Conservation (phyloP, 2,329 filamentous ascomycete species). For the Pseudocercospora vitis region DNA sequence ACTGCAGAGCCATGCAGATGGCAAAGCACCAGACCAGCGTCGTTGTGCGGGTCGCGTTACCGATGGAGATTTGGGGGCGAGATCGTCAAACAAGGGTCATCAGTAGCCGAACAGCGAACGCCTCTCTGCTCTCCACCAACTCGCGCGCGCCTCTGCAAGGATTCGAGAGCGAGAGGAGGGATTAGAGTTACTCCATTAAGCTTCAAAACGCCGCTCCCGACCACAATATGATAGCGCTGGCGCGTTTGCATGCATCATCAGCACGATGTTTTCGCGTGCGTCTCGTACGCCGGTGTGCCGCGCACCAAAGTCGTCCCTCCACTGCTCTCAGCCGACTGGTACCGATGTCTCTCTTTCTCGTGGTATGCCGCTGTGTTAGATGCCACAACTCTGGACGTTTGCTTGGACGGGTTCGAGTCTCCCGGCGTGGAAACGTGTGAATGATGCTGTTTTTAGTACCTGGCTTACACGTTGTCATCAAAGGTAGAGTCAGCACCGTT, state of each 20-base stretch:
- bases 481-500: background rate
- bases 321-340: background rate
- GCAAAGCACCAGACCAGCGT: too few species aligned
- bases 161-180: too few species aligned
- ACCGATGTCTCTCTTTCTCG: background rate
- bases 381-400: background rate
- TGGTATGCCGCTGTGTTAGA: background rate
- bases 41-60: background rate
- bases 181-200: constrained; percentile 5
- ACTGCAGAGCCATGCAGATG: background rate
- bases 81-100: background rate
- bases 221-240: background rate
- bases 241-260: background rate
- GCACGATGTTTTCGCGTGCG: constrained; percentile 3
- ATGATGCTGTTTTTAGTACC: constrained; percentile 1
- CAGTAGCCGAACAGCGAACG: constrained; percentile 4
- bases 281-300: background rate
- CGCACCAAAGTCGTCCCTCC: background rate
- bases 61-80: background rate
- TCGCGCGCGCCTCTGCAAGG: background rate
- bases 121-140: background rate
- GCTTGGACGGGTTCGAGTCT: too few species aligned
- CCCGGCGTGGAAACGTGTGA: too few species aligned
- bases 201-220: constrained; percentile 2
- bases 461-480: background rate